Base-by-base conservation (phyloP, 306 rosid genomes). In the Begonia peltatifolia region DNA sequence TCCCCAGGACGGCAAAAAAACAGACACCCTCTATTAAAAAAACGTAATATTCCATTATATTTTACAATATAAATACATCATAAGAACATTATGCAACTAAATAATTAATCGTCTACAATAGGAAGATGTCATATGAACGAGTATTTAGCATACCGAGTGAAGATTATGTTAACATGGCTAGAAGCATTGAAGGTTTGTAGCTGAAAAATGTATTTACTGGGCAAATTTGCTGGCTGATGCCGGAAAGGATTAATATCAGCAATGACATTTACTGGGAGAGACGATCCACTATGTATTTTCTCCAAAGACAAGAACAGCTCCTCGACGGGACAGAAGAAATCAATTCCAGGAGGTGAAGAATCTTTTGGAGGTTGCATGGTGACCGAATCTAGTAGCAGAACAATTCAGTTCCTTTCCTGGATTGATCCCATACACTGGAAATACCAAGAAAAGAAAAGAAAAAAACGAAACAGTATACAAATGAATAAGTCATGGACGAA, bases 241-340 rank as follows among this genome's bases (percentile, higher is more conserved):
- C 14, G 46, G 57, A 38, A 64, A 25, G 81, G 81, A 52, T 76
- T 53, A 41, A 61, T 35, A 49, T 51, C 60, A 35, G n/a, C 9
- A 9, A 36, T 3, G 38, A 71, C 81, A 64, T 71, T 76, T 35
- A 14, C 14, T 5, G 81, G 81, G 5, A 57, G 50, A 42, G 61
- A 61, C 4, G 56, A 14, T 54, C 77, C 81, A 14, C 9, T 10
- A 23, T 0, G 25, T 15, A 60, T 35, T 54, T 13, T 47, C n/a
- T 12, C 22, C 23, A 20, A 17, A n/a, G n/a, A n/a, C n/a, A n/a
- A n/a, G n/a, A n/a, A n/a, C n/a, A n/a, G n/a, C n/a, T n/a, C n/a
- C n/a, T n/a, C n/a, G n/a, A n/a, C n/a, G n/a, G n/a, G n/a, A n/a
- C n/a, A n/a, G n/a, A n/a, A n/a, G n/a, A n/a, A n/a, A n/a, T n/a